Base-by-base conservation (phyloP, 2,329 filamentous ascomycete genomes). In the Microdochium paspali region DNA sequence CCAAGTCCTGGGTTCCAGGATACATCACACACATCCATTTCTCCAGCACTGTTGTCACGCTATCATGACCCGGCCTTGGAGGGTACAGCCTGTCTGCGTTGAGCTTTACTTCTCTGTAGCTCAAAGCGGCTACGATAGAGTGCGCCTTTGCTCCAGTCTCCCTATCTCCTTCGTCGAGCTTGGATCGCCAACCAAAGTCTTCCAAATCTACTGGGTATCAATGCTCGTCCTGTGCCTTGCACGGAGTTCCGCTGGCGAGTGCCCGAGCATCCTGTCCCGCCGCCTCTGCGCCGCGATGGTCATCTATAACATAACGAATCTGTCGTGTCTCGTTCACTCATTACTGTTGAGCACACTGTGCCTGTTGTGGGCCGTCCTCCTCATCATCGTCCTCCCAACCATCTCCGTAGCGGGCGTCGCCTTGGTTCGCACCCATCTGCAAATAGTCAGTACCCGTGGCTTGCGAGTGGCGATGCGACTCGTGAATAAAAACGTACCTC, bases 271-370 rank as follows among this genome's bases (percentile, higher is more conserved):
- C 13, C 26, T 40, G 4, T 3, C 18, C 35, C 3, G 15, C 35
- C 13, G 12, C 18, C 10, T 21, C 13, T 20, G 18, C 18, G 10
- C 13, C 31, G n/a, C 6, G 18, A 35, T 18, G 35, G 15, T 12
- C 12, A 20, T 40, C 35, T 40, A 40, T 40, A 40, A 40, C 12
- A 40, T 20, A 21, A 4, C 18, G 3, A 40, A 40, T 6, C 35
- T 40, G 35, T 40, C 35, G 35, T 40, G 12, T 40, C 35, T 44
- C 42, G 23, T 44, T 63, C 56, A 58, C 44, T 62, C 56, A 51
- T 73, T 80, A 88, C 71, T 88, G 84, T 49, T 84, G 80, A 52
- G 84, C 80, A 60, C 86, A 90, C 64, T 90, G 86, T 24, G 85
- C 73, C 49, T 73, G 72, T 35, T 74, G 80, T 20, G 12, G 13